Conservation (phyloP, 2,329 filamentous ascomycete genomes). For the Ascocoryne sarcoides region DNA sequence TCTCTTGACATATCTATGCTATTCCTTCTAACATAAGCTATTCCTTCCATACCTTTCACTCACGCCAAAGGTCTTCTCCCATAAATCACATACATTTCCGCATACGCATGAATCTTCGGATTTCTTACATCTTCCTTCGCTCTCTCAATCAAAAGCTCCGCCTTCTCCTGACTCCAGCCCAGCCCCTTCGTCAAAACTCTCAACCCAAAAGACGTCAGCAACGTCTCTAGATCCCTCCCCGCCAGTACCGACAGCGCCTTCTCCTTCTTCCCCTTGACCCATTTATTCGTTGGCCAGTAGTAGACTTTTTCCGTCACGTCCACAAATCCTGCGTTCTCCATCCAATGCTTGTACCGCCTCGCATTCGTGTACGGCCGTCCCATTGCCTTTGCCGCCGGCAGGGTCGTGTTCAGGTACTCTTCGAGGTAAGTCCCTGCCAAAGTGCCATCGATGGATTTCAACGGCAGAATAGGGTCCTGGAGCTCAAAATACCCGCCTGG, state of each 20-base stretch:
- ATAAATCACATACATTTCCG: conserved; percentile 1
- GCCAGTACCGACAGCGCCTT: not conserved
- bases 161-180: conserved; percentile 3
- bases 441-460: conserved; percentile 33
- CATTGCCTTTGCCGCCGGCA: conserved; percentile 1
- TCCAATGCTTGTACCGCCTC: not conserved
- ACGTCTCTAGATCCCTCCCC: conserved; percentile 17
- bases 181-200: conserved; percentile 14
- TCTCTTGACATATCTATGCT: too few species aligned
- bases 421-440: not conserved
- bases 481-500: conserved; percentile 20
- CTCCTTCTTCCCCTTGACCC: not conserved
- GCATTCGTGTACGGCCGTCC: conserved; percentile 1
- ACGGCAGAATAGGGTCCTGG: conserved; percentile 12
- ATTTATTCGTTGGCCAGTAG: not conserved
- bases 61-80: not conserved
- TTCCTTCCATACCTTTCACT: not conserved
- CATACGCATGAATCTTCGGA: conserved; percentile 4
- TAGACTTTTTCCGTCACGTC: not conserved
- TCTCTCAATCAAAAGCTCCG: conserved; percentile 4
- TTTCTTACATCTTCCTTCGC: conserved; percentile 7
- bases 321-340: not conserved
- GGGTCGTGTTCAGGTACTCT: not conserved
- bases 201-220: conserved; percentile 6
- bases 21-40: not conserved